Conservation (phyloP, 495 filamentous ascomycete genomes). For the Letharia lupina region DNA sequence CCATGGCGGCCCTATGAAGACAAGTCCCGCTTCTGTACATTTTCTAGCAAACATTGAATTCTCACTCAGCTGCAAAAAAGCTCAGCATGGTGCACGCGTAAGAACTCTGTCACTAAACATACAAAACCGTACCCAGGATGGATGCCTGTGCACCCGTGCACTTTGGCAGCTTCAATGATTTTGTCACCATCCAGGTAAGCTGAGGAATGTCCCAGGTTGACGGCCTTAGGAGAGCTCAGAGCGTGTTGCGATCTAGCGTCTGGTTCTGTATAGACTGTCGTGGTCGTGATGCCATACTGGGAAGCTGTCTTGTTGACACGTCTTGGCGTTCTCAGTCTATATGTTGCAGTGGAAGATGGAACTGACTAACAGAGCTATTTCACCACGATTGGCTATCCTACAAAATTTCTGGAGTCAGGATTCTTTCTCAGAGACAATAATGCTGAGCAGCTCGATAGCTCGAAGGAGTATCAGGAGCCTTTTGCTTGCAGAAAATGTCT, state of each 20-base stretch:
- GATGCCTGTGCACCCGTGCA: constrained; percentile 76
- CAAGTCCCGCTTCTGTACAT: constrained; percentile 82
- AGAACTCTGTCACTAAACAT: constrained; percentile 24
- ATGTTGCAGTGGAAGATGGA: background rate
- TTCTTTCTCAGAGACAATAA: background rate
- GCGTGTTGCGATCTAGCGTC: constrained; percentile 87
- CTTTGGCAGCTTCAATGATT: constrained; percentile 80
- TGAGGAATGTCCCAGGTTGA: constrained; percentile 71
- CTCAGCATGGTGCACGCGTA: background rate
- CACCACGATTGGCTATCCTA: constrained; percentile 94
- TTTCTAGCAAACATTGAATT: constrained; percentile 84
- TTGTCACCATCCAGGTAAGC: constrained; percentile 88
- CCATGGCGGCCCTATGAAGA: constrained; percentile 91
- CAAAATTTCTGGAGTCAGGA: constrained; percentile 47
- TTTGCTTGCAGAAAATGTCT: background rate
- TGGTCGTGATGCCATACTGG: constrained; percentile 83
- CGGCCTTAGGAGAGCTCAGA: constrained; percentile 66
- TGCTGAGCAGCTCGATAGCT: background rate
- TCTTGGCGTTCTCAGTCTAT: constrained; percentile 29
- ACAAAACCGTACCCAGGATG: constrained; percentile 98
- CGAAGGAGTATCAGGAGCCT: background rate
- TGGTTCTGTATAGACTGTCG: constrained; percentile 89
- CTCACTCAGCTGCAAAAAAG: constrained; percentile 54
- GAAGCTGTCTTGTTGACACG: constrained; percentile 82
- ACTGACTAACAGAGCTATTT: constrained; percentile 71